phyloP scores from a whole-genome alignment of 768 basidiomycete genomes.

The Leucogyrophana mollusca region DNA sequence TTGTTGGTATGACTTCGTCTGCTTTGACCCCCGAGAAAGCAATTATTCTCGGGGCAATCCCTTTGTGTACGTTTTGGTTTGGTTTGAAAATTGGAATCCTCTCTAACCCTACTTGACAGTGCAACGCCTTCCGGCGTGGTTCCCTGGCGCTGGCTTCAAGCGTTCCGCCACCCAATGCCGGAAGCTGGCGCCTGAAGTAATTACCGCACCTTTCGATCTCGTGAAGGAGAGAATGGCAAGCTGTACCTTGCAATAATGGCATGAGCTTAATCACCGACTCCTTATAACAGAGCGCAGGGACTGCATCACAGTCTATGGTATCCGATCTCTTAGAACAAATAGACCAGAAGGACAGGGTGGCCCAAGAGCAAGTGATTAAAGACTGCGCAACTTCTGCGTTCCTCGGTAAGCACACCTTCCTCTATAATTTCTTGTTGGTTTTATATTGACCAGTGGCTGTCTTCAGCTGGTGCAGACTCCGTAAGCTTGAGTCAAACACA shows the following conservation, averaged over 20 bases:
- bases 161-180: constrained; percentile 21
- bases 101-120: not conserved
- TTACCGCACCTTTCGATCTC: constrained; percentile 27
- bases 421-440: too few species aligned
- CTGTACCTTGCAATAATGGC: constrained; percentile 2
- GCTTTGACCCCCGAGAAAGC: constrained; percentile 4
- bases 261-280: constrained; percentile 13
- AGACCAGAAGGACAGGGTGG: constrained; percentile 4
- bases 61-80: constrained; percentile 1
- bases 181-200: constrained; percentile 14
- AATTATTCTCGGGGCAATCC: not conserved
- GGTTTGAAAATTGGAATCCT: not conserved
- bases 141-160: constrained; percentile 35
- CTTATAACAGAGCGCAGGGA: constrained; percentile 13
- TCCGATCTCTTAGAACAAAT: constrained; percentile 7
- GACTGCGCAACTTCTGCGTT: constrained; percentile 11
- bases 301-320: constrained; percentile 11
- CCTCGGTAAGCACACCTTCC: constrained; percentile 12
- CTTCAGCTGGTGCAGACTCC: constrained; percentile 19
- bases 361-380: constrained; percentile 10
- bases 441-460: not conserved
- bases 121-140: constrained; percentile 24
- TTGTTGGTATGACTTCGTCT: not conserved
- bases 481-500: constrained; percentile 10
- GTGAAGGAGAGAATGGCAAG: constrained; percentile 27